Base-by-base conservation (phyloP, 2,329 filamentous ascomycete genomes). In the Epichloe gansuensis region DNA sequence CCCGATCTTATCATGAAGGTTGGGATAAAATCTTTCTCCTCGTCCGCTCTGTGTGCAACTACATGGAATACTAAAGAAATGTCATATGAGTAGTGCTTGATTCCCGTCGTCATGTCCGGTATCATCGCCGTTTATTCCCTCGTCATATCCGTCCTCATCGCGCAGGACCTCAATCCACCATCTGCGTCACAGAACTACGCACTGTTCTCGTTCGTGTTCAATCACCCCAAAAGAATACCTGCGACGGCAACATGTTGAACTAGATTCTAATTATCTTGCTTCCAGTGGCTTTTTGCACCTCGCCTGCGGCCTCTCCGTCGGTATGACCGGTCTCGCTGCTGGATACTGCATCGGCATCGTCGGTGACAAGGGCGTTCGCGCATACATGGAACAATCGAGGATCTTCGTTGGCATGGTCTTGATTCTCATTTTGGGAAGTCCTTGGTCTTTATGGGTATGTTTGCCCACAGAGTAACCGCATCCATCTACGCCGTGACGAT, bases 351-450 rank as follows among this genome's bases (percentile, higher is more conserved):
- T 98, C 69, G 93, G 93, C 52, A 81, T 95, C 56, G 91, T 98
- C 23, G 93, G 93, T 60, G 94, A 98, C 73, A 85, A 84, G 72
- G 91, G 93, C 56, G 91, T 97, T 51, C 83, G 93, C 62, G 84
- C 90, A 53, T 97, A 94, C 74, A 95, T 98, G 90, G 82, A 89
- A 64, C 93, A 98, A 71, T 94, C 88, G 48, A 82, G 91, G 58
- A 86, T 98, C 59, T 98, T 96, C 62, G 93, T 98, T 48, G 93
- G 93, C 69, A 97, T 97, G 93, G 91, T 98, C 46, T 74, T 98
- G 63, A 97, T 97, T 61, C 79, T 97, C 58, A 98, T 98, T 98
- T 98, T 67, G 93, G 89, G 93, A 98, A 76, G 93, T 98, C 17
- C 69, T 98, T 67, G 93, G 93, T 69, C 83, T 98, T 35, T 98